phyloP scores from a whole-genome alignment of 2,329 filamentous ascomycete species.

The Colletotrichum sp. region DNA sequence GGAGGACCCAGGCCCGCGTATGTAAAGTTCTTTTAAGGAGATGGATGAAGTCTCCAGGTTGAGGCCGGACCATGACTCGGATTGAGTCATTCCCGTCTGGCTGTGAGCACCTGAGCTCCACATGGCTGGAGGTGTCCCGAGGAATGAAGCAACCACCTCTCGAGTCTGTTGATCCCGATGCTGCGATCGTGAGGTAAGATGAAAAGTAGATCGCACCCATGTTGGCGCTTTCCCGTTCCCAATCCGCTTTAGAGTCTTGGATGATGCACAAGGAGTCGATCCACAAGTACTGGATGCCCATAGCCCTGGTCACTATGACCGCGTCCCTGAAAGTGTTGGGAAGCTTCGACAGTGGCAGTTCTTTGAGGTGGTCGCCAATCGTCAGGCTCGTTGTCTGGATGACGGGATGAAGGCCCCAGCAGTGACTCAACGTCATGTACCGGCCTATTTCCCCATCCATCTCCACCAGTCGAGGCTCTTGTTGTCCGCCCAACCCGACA shows the following conservation, averaged over 20 bases:
- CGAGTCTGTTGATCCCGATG: background rate
- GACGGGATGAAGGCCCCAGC: background rate
- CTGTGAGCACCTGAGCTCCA: background rate
- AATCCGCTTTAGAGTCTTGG: background rate
- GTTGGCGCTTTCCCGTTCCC: background rate
- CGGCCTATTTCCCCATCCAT: background rate
- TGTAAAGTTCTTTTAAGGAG: background rate
- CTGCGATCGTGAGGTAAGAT: background rate
- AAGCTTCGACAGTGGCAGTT: background rate
- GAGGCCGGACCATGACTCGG: background rate
- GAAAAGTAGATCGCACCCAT: background rate
- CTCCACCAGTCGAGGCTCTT: background rate
- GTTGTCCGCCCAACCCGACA: background rate
- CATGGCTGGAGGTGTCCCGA: background rate
- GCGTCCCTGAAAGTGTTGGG: background rate
- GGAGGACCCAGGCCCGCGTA: background rate
- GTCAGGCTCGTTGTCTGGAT: background rate
- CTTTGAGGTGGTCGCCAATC: background rate
- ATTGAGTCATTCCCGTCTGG: background rate
- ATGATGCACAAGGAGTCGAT: background rate
- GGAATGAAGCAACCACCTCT: background rate
- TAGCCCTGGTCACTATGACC: background rate
- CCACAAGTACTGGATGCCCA: background rate
- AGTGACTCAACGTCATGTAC: background rate
- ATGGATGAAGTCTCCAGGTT: background rate